Conservation (phyloP, 352 stramenopile species). For the Plasmopara muralis region DNA sequence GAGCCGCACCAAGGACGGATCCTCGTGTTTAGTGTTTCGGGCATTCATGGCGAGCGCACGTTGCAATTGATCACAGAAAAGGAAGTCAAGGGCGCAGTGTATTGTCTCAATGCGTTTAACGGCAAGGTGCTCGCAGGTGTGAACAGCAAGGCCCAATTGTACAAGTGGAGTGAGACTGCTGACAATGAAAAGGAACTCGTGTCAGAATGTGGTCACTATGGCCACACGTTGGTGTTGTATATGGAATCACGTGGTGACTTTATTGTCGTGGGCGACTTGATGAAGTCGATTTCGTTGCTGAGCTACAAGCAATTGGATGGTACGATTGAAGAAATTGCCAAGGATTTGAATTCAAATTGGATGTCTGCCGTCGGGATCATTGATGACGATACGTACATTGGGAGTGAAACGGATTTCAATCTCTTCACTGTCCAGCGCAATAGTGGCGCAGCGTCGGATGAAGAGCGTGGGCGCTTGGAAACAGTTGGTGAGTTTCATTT, state of each 20-base stretch:
- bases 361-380: conserved; percentile 93
- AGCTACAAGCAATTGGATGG: conserved; percentile 91
- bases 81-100: conserved; percentile 93
- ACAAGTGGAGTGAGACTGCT: conserved; percentile 85
- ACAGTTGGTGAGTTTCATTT: conserved; percentile 93
- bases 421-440: conserved; percentile 93
- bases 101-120: conserved; percentile 93
- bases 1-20: conserved; percentile 94
- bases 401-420: conserved; percentile 93
- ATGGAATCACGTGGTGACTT: conserved; percentile 93
- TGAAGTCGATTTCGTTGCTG: conserved; percentile 95
- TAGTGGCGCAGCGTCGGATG: conserved; percentile 86
- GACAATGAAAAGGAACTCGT: conserved; percentile 88
- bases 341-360: conserved; percentile 96
- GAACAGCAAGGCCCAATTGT: conserved; percentile 93
- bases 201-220: conserved; percentile 91
- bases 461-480: conserved; percentile 90
- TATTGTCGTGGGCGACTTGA: conserved; percentile 94
- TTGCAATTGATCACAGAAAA: conserved; percentile 88
- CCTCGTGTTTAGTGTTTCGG: conserved; percentile 87
- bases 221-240: conserved; percentile 93
- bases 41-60: conserved; percentile 77
- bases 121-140: conserved; percentile 90
- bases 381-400: conserved; percentile 94
- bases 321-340: conserved; percentile 92